phyloP scores from a whole-genome alignment of 441 rosid genomes.

The Mallotus repandus region DNA sequence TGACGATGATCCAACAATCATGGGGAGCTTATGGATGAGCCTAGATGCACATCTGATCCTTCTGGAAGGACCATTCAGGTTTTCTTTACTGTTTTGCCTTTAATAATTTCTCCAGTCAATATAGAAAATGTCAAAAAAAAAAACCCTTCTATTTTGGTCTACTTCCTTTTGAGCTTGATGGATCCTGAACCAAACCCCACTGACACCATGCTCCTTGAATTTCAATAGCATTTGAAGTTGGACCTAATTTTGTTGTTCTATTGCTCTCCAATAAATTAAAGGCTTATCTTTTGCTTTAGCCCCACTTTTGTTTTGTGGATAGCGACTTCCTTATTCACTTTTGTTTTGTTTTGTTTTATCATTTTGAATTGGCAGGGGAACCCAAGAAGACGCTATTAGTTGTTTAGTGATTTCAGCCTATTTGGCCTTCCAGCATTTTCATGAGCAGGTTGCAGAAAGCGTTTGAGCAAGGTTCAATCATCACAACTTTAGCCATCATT shows the following conservation, averaged over 20 bases:
- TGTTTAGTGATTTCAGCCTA: constrained; percentile 57
- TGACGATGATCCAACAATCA: constrained; percentile 70
- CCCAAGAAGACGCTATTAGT: constrained; percentile 64
- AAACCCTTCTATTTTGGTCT: too few relatives aligned
- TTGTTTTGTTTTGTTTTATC: not conserved
- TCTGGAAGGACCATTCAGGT: constrained; percentile 73
- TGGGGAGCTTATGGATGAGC: constrained; percentile 90
- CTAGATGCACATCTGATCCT: constrained; percentile 61
- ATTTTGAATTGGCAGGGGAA: constrained; percentile 52
- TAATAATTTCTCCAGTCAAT: too few relatives aligned
- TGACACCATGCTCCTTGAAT: not conserved
- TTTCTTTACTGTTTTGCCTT: not conserved
- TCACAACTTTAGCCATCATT: constrained; percentile 69
- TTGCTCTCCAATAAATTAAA: not conserved
- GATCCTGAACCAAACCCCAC: constrained; percentile 8
- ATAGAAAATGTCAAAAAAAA: too few relatives aligned
- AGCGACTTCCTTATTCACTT: not conserved
- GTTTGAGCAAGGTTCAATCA: constrained; percentile 71
- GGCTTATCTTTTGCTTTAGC: not conserved
- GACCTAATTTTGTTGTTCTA: constrained; percentile 1
- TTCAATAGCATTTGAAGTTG: not conserved
- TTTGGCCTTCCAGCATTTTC: constrained; percentile 90
- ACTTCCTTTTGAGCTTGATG: too few relatives aligned
- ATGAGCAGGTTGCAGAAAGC: constrained; percentile 60
- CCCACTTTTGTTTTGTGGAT: constrained; percentile 1